Base-by-base conservation (phyloP, 257 asterid genomes). In the Rauvolfia tetraphylla region DNA sequence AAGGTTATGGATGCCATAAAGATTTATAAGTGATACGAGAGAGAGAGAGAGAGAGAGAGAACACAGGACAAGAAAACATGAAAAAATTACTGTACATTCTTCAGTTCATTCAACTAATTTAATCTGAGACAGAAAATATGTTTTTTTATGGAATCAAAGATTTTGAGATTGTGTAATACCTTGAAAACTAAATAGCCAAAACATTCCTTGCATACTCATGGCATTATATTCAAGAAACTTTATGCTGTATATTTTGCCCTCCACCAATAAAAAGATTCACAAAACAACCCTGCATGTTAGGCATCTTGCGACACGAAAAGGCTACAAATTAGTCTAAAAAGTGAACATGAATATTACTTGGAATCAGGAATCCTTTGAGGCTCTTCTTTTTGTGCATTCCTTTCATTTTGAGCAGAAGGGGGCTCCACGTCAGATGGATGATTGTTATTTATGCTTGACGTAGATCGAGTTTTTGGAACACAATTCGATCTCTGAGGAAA, bases 401-500 rank as follows among this genome's bases (percentile, higher is more conserved):
- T 81, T 78, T 82, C 93, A 29, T 62, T 29, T 75, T 80, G 88
- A 77, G 89, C 83, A 82, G 86, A 84, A 74, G 84, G 71, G 44
- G 76, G 73, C 77, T 84, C 81, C 71, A 77, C 84, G 57, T 75
- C 88, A 58, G 84, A 83, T 75, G 84, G 79, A 73, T 71, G 86
- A 70, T 79, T 66, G 79, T 80, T 85, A 75, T 70, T 85, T 79
- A 73, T 82, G 42, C 82, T 81, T 41, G 86, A 33, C 31, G 83
- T 70, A 39, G 90, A 83, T 44, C 82, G 84, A 77, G 86, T 84
- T 57, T 79, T 88, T 76, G 87, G 83, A 67, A 78, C 68, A 46
- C 76, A 88, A 68, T 23, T 83, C 59, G 92, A 84, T 82, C 90
- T 88, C 89, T 86, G 89, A 73, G 97, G 88, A 84, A 95, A 95